phyloP scores from a whole-genome alignment of 805 yeast genomes.

The Metschnikowia proteae region DNA sequence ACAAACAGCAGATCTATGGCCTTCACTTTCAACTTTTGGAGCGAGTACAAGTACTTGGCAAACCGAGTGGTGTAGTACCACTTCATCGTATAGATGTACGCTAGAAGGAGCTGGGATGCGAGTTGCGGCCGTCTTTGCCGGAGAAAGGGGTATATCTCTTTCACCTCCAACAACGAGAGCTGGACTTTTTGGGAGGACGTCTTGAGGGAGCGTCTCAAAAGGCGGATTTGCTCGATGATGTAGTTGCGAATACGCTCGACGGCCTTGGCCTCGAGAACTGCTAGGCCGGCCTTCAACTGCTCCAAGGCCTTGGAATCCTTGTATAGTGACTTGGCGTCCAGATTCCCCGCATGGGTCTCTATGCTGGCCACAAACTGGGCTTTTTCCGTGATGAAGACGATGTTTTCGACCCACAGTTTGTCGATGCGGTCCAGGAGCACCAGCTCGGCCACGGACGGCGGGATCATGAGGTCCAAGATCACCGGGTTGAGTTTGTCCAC shows the following conservation, averaged over 20 bases:
- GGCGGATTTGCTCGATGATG: slow-evolving; percentile 60
- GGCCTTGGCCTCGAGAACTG: slow-evolving; percentile 55
- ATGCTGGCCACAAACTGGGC: slow-evolving; percentile 44
- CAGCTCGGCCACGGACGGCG: slow-evolving; percentile 64
- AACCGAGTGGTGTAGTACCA: slow-evolving; percentile 89
- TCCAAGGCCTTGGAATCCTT: slow-evolving; percentile 24
- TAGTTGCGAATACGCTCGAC: slow-evolving; percentile 74
- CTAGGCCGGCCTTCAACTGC: slow-evolving; percentile 37
- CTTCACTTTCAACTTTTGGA: slow-evolving; percentile 58
- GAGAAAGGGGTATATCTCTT: slow-evolving; percentile 59
- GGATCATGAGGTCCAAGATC: slow-evolving; percentile 69
- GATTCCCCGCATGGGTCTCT: slow-evolving; percentile 2
- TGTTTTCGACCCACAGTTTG: slow-evolving; percentile 62
- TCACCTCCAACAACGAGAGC: slow-evolving; percentile 55
- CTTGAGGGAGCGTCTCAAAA: slow-evolving; percentile 53
- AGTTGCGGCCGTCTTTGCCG: slow-evolving; percentile 51
- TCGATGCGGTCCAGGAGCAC: slow-evolving; percentile 56
- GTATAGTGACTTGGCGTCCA: slow-evolving; percentile 10
- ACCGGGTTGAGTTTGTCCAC: slow-evolving; percentile 60
- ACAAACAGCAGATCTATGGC: slow-evolving; percentile 54
- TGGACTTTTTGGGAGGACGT: slow-evolving; percentile 75
- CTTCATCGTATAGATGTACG: slow-evolving; percentile 82
- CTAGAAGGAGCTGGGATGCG: slow-evolving; percentile 70
- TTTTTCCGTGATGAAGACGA: slow-evolving; percentile 57
- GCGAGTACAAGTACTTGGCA: slow-evolving; percentile 67